Conservation (phyloP, 2,329 filamentous ascomycete species). For the Myriangium duriaei region DNA sequence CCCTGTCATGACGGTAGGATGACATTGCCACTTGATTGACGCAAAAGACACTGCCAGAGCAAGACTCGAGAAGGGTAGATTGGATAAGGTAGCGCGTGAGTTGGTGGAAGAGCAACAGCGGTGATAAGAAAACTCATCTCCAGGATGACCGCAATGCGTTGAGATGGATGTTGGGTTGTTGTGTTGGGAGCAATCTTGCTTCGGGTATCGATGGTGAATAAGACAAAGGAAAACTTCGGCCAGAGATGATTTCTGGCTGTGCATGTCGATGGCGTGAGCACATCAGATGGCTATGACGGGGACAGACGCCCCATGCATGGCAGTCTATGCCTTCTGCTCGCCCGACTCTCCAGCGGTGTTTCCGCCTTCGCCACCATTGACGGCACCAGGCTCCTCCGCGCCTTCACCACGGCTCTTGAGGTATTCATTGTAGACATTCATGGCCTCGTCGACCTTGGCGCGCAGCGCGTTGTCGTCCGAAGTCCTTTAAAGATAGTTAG, state of each 20-base stretch:
- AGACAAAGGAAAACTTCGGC: not conserved
- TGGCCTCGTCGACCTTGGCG: constrained; percentile 93
- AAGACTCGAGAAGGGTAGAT: no score
- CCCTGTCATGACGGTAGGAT: no score
- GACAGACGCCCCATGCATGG: not conserved
- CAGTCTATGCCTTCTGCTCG: constrained; percentile 10
- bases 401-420: constrained; percentile 65
- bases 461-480: constrained; percentile 81
- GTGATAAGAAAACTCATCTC: no score
- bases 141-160: no score
- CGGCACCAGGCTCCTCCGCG: constrained; percentile 17
- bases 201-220: constrained; percentile 8
- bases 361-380: constrained; percentile 17
- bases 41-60: no score
- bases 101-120: no score
- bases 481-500: constrained; percentile 47
- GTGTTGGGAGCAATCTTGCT: not conserved
- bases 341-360: constrained; percentile 3
- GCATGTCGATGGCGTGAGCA: not conserved
- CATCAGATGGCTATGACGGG: constrained; percentile 5
- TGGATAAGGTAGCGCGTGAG: no score
- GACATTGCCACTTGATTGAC: no score
- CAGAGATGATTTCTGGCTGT: not conserved
- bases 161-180: not conserved
- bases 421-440: constrained; percentile 96